Evolutionary conservation across 2,329 filamentous ascomycete species (phyloP), one percentile per base, ranked within the genome.

Genomic region (Nannizzia gypsea): DNA sequence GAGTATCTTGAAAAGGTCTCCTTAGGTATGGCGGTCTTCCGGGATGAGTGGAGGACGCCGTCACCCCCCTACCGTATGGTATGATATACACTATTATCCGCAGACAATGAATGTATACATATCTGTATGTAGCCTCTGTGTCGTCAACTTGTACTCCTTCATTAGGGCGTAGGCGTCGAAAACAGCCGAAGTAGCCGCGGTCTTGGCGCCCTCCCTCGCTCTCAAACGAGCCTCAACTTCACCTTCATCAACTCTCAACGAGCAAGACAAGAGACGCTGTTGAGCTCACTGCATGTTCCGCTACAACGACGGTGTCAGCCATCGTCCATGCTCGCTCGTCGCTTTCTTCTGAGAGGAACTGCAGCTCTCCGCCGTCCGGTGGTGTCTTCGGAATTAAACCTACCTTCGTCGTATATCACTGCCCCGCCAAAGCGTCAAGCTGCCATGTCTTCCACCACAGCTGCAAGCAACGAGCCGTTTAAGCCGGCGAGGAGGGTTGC

Each of bases 401-500:
- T 6, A n/a, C 20, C n/a, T 17, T 15, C 6, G 24, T 15, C 24
- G 13, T 31, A n/a, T n/a, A 34, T n/a, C 24, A 9, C 24, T 54
- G 50, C 50, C 50, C 50, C 50, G 28, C 50, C 15, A 9, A 31
- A 8, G 28, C 26, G n/a, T 6, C 24, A 26, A 54, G 50, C 26
- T 5, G 61, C 68, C 63, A 76, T 76, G 73, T 73, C 73, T 57
- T 69, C 71, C 57, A 74, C 71, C 57, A 74, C 71, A 57, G 62
- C 71, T 64, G 61, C 68, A 59, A 69, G 69, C 64, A 63, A 69
- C 31, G 73, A 76, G 61, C 73, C 72, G 20, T 80, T 78, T 64
- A 70, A 70, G 26, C 77, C 77, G 40, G 78, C 78, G 28, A 70
- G 69, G 62, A 71, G 77, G 66, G 77, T 80, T 50, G 77, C 77